These are phyloP conservation scores for Mycogone perniciosa DNA, from an alignment of 2,329 filamentous ascomycete genomes.

Conservation along the genomic window DNA sequence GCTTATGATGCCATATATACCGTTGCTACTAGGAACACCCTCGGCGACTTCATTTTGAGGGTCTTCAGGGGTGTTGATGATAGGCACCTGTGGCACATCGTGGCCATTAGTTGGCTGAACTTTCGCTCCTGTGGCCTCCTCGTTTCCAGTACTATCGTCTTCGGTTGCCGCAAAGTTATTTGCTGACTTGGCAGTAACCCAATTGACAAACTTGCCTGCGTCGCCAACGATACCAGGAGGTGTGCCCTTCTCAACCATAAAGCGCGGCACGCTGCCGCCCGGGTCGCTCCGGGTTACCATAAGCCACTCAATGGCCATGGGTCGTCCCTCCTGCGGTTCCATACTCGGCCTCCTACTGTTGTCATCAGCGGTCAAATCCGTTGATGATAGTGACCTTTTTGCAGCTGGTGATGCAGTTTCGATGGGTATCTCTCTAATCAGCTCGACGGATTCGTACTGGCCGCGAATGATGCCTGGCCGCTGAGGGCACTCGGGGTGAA, in stretches of 20 bases:
- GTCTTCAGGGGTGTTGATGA: constrained; percentile 12
- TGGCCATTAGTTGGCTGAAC: not conserved
- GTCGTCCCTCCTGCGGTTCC: constrained; percentile 22
- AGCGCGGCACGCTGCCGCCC: constrained; percentile 79
- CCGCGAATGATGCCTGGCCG: constrained; percentile 73
- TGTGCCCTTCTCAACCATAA: constrained; percentile 86
- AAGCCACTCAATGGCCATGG: constrained; percentile 70
- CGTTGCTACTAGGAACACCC: constrained; percentile 34
- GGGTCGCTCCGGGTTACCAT: constrained; percentile 90
- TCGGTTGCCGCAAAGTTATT: constrained; percentile 23
- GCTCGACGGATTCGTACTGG: constrained; percentile 84
- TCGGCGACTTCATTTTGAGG: constrained; percentile 22
- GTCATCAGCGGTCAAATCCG: constrained; percentile 27
- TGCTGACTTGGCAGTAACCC: constrained; percentile 46
- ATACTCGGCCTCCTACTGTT: constrained; percentile 14
- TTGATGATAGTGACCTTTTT: constrained; percentile 28
- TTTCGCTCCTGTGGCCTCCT: not conserved
- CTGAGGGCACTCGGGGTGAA: constrained; percentile 65
- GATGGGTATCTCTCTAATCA: constrained; percentile 75
- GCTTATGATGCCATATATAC: constrained; percentile 51
- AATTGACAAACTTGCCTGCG: constrained; percentile 74
- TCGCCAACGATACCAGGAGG: constrained; percentile 74
- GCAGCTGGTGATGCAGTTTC: constrained; percentile 35
- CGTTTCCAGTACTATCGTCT: constrained; percentile 1
- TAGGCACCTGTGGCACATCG: constrained; percentile 6